Conservation (phyloP, 768 basidiomycete genomes). For the Pilatotrama ljubarskyi region DNA sequence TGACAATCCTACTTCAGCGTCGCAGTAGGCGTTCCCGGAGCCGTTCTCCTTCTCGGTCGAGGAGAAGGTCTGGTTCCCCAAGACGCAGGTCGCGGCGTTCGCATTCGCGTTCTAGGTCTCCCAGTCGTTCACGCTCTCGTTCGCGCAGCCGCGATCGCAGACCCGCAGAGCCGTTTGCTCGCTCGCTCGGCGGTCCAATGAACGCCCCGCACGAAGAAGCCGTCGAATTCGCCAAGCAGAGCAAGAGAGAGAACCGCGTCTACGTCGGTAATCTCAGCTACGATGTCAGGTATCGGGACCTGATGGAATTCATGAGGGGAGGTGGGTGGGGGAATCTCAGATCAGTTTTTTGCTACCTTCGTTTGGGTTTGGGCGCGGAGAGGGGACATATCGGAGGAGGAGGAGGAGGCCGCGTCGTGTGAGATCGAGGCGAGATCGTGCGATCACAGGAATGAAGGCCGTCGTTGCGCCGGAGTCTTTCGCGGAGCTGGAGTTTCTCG, state of each 20-base stretch:
- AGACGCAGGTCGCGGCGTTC: slow-evolving; percentile 61
- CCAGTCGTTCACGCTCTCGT: slow-evolving; percentile 64
- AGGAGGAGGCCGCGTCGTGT: neutral
- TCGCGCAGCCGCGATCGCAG: slow-evolving; percentile 60
- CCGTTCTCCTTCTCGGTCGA: slow-evolving; percentile 14
- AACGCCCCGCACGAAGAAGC: slow-evolving; percentile 93
- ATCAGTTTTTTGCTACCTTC: slow-evolving; percentile 50
- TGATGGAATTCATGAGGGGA: slow-evolving; percentile 99
- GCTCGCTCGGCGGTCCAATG: slow-evolving; percentile 85
- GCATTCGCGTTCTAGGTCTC: slow-evolving; percentile 49
- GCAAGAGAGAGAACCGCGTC: slow-evolving; percentile 97
- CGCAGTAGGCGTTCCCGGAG: slow-evolving; percentile 46
- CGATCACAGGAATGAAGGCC: slow-evolving; percentile 10
- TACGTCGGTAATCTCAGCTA: slow-evolving; percentile 99
- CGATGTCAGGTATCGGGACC: slow-evolving; percentile 97
- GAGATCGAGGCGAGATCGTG: slow-evolving; percentile 13
- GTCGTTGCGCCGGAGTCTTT: slow-evolving; percentile 19
- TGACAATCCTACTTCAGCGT: slow-evolving; percentile 11
- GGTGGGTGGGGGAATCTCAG: slow-evolving; percentile 91
- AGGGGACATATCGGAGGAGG: neutral
- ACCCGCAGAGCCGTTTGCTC: slow-evolving; percentile 64
- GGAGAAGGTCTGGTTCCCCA: slow-evolving; percentile 66
- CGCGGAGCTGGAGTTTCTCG: slow-evolving; percentile 34
- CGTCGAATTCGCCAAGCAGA: slow-evolving; percentile 90
- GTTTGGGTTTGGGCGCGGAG: slow-evolving; percentile 7